Base-by-base conservation (phyloP, 2,329 filamentous ascomycete genomes). In the Exophiala viscosa region DNA sequence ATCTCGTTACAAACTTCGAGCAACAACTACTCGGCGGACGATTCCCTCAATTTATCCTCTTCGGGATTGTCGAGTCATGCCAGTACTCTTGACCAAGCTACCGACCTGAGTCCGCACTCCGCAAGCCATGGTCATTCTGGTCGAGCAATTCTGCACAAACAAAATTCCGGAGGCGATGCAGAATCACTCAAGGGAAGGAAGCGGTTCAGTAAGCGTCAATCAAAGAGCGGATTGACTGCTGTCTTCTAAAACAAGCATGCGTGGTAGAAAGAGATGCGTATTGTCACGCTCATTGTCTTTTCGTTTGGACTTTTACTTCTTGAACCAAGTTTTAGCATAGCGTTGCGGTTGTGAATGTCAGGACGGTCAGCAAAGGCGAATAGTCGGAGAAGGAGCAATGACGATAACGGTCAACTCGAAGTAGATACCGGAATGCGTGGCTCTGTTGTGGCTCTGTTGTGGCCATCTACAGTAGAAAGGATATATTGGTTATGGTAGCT, bases 151-250 rank as follows among this genome's bases (percentile, higher is more conserved):
- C 60, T 75, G 18, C 66, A 71, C 47, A 76, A 76, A 54, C 69
- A 70, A 45, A 68, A 70, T 48, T 61, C 68, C 64, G 59, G 62
- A 20, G 72, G 69, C 45, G 78, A 81, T 60, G 69, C 70, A 43
- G 78, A 80, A 46, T 79, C 77, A n/a, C 63, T 78, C 13, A 83
- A 81, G 66, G 78, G 78, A 44, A 75, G 77, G 61, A 84, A 83
- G 66, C 71, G 82, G 44, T 97, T 96, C 71, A 96, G 90, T 73
- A 93, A 93, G 72, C 80, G 92, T 62, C 90, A 96, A 72, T 95
- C 88, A 13, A 95, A 95, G 73, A 96, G 90, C 69, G 91, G 92
- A n/a, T 80, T 96, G 44, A 90, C 90, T 23, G 87, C 91, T 44
- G 87, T 89, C 45, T 96, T 96, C 67, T 95, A 69, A 70, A 52